Evolutionary conservation across 164 flowering plant genomes (phyloP).

Genomic region (Chloranthus sessilifolius): DNA sequence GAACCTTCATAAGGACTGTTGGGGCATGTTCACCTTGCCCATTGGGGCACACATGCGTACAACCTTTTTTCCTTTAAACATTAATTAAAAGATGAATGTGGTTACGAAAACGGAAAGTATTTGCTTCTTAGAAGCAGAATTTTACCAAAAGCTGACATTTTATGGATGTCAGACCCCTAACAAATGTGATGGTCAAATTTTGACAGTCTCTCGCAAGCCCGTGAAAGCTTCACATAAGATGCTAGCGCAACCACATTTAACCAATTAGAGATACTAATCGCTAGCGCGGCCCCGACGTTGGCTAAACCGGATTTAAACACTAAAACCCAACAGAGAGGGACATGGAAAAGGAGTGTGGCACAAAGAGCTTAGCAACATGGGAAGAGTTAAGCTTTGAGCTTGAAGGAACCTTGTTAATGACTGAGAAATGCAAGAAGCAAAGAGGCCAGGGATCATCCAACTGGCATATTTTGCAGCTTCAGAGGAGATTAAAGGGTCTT

Average conservation of each 20-base stretch:
- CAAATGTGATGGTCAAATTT: too few relatives aligned
- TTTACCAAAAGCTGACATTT: too few relatives aligned
- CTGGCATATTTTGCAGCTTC: conserved; percentile 43
- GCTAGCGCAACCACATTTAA: conserved; percentile 36
- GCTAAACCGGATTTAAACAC: conserved; percentile 42
- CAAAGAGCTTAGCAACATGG: conserved; percentile 37
- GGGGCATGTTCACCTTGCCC: too few relatives aligned
- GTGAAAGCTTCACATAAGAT: conserved; percentile 34
- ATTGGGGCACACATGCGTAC: too few relatives aligned
- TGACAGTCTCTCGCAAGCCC: conserved; percentile 48
- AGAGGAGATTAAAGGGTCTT: conserved; percentile 45
- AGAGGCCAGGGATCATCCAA: conserved; percentile 45
- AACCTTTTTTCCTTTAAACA: too few relatives aligned
- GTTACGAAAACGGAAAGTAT: too few relatives aligned
- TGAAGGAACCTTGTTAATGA: conserved; percentile 38
- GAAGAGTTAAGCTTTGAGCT: conserved; percentile 39
- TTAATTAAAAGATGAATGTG: too few relatives aligned
- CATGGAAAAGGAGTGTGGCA: conserved; percentile 27
- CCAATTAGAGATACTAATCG: conserved; percentile 42
- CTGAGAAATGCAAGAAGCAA: conserved; percentile 42
- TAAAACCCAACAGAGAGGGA: conserved; percentile 49
- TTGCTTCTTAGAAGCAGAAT: too few relatives aligned
- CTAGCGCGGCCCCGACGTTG: conserved; percentile 40
- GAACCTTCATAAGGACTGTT: too few relatives aligned
- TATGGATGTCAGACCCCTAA: too few relatives aligned